Base-by-base conservation (phyloP, 2,329 filamentous ascomycete species). In the Aureobasidium melanogenum region DNA sequence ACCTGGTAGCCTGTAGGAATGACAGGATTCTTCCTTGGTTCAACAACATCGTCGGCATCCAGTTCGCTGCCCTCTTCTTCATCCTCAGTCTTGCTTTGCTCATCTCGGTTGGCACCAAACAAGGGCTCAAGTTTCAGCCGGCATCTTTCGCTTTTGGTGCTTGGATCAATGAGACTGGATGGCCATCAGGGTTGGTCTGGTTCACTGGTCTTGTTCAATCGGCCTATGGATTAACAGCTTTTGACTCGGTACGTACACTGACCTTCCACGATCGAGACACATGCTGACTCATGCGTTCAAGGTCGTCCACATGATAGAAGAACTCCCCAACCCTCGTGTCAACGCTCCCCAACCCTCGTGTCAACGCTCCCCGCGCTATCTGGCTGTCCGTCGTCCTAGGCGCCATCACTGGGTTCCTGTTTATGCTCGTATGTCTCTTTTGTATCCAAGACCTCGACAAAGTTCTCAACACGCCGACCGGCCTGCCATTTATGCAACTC, bases 401-500 rank as follows among this genome's bases (percentile, higher is more conserved):
- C 22, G 66, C 68, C 3, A 66, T 75, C 0, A 70, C 82, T 0
- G 83, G 82, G 0, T 80, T 84, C 47, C 74, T 78, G n/a, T 82
- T 84, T 74, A 67, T 84, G n/a, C 73, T 84, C 15, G 79, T 80
- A 0, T 73, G 82, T 38, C 74, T 82, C 9, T 85, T 84, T 65
- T 82, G 78, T 28, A 72, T 84, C 17, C 76, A 76, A 2, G 75
- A 84, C 60, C 70, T 81, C 12, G 73, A 78, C 12, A 68, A 67
- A 0, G 75, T 79, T 0, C 68, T 82, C 3, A 69, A 70, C 0
- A 77, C 76, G 0, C 73, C 74, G 0, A 82, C 81, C 0, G 77
- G 77, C 0, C 83, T 81, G 51, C 83, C 84, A 0, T 84, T 84
- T 64, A 84, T 87, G 66, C 76, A 83, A 54, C 77, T 85, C 24